Evolutionary conservation across 2,329 filamentous ascomycete species (phyloP).

Genomic region (Stachybotrys elegans): DNA sequence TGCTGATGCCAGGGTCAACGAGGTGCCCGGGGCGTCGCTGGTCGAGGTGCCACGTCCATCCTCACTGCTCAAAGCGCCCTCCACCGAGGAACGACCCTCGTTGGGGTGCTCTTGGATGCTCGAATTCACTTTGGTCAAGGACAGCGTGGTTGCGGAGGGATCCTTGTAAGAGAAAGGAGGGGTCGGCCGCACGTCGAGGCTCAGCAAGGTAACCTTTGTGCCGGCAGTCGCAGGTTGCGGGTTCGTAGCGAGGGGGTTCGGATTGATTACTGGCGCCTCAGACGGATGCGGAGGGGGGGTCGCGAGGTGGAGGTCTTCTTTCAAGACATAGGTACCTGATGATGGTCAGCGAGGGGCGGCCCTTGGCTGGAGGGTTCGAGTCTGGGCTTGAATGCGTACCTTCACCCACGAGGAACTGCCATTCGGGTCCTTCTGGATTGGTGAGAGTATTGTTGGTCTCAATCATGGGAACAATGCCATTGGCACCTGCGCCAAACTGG

Average conservation of each 20-base stretch:
- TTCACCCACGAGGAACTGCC: conserved; percentile 90
- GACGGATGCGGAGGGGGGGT: conserved; percentile 94
- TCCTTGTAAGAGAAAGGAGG: conserved; percentile 52
- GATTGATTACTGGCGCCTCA: conserved; percentile 79
- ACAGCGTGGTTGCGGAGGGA: conserved; percentile 44
- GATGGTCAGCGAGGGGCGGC: neutral
- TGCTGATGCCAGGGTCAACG: conserved; percentile 36
- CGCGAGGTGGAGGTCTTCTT: conserved; percentile 87
- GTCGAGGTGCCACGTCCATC: conserved; percentile 48
- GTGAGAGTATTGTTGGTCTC: conserved; percentile 91
- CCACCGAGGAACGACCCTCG: conserved; percentile 55
- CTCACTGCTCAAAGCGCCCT: conserved; percentile 54
- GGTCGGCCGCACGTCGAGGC: conserved; percentile 56
- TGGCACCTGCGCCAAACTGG: conserved; percentile 65
- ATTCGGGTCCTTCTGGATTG: conserved; percentile 75
- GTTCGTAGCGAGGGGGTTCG: conserved; percentile 84
- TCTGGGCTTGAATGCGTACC: conserved; percentile 41
- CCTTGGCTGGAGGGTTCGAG: conserved; percentile 9
- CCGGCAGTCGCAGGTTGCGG: conserved; percentile 80
- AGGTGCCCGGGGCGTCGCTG: conserved; percentile 42
- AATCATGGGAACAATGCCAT: conserved; percentile 67
- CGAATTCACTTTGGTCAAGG: conserved; percentile 34
- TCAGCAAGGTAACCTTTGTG: conserved; percentile 76
- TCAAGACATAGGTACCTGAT: conserved; percentile 79
- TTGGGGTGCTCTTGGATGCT: conserved; percentile 59